Conservation (phyloP, 805 yeast genomes). For the Spencermartinsiella europaea region DNA sequence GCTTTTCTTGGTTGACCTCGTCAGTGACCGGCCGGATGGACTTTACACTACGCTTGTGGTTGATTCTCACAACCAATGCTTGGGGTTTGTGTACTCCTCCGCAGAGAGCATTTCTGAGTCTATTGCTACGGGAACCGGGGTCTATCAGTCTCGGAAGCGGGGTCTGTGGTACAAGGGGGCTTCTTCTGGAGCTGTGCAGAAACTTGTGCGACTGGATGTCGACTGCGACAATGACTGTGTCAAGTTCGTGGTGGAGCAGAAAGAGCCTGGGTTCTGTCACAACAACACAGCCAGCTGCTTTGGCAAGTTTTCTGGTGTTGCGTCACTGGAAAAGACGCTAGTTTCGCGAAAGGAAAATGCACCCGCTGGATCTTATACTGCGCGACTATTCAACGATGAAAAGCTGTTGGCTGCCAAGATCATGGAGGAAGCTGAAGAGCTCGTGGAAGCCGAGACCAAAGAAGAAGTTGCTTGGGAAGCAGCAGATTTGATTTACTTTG, state of each 20-base stretch:
- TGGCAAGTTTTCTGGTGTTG: conserved; percentile 62
- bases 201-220: conserved; percentile 54
- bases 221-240: conserved; percentile 95
- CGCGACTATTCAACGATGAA: conserved; percentile 76
- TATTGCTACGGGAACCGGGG: conserved; percentile 75
- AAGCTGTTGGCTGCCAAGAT: conserved; percentile 73
- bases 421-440: conserved; percentile 94
- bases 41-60: conserved; percentile 80
- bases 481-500: conserved; percentile 78
- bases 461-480: conserved; percentile 92
- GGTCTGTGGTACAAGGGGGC: conserved; percentile 96
- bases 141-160: conserved; percentile 82
- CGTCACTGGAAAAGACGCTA: conserved; percentile 63
- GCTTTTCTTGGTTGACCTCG: conserved; percentile 47
- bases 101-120: conserved; percentile 76
- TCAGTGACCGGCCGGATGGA: conserved; percentile 83
- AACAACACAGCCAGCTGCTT: conserved; percentile 77
- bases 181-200: conserved; percentile 94
- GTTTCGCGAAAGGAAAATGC: conserved; percentile 58
- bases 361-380: conserved; percentile 92
- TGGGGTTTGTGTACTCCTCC: conserved; percentile 92
- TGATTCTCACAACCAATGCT: conserved; percentile 59
- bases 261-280: conserved; percentile 92
- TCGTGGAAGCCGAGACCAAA: conserved; percentile 70
- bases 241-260: conserved; percentile 78